Evolutionary conservation across 495 filamentous ascomycete genomes (phyloP), one percentile per base, ranked within the genome.

Genomic region (Cudoniella acicularis): DNA sequence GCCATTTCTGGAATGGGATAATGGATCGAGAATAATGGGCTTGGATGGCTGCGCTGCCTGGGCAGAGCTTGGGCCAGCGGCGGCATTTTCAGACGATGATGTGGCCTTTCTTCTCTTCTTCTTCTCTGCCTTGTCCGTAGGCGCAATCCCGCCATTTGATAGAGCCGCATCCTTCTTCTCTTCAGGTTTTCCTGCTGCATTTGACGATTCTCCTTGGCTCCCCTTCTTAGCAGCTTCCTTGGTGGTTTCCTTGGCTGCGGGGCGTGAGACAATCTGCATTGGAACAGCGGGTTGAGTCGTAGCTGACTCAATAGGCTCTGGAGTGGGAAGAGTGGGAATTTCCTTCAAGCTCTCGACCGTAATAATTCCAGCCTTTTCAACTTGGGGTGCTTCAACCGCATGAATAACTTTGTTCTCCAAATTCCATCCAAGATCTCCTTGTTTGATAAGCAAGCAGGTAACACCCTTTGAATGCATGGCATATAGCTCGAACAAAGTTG

Each of bases 381-480:
- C 93, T 74, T 96, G 85, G 18, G n/a, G n/a, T n/a, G n/a, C n/a
- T n/a, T n/a, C n/a, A n/a, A 91, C 77, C 1, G 87, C 76, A 56
- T 83, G 71, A 41, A 96, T 75, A 53, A 92, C 88, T 71, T 92
- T 94, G 71, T 88, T 91, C 30, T 98, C 91, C 36, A 81, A 74
- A 56, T 82, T 85, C 92, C 91, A 97, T 3, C 95, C 94, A 54
- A 99, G 74, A 71, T 97, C 92, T 48, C 86, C 83, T 70, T 89
- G 88, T 70, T 87, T 92, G 65, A 99, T 83, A 65, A 80, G 85
- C 26, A 97, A 64, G 66, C 88, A 91, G 1, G 90, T 91, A 43
- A 97, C 91, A 59, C 95, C 95, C 70, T 90, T 94, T 8, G 94
- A 96, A 71, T 99, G 92, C 87, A 96, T 95, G 20, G 90, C 88